phyloP scores from a whole-genome alignment of 2,329 filamentous ascomycete genomes.

The Botrytis elliptica region DNA sequence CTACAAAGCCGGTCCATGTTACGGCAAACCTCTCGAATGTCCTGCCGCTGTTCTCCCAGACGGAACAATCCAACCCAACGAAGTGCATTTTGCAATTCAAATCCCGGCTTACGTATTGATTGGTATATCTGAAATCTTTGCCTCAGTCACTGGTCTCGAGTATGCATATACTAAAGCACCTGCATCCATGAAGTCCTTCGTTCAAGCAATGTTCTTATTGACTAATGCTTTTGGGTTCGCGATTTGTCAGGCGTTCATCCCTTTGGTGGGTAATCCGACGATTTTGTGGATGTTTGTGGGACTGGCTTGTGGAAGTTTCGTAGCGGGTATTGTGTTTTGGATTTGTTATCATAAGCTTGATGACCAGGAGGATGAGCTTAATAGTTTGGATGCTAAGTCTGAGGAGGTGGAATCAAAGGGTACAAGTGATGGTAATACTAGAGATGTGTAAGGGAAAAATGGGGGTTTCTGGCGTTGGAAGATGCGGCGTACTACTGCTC shows the following conservation, averaged over 20 bases:
- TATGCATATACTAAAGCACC: conserved; percentile 78
- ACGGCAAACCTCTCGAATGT: conserved; percentile 41
- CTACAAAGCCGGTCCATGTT: conserved; percentile 60
- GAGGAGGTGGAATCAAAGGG: conserved; percentile 26
- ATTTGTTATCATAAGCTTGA: conserved; percentile 28
- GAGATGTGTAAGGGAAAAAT: background rate
- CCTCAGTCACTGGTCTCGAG: conserved; percentile 63
- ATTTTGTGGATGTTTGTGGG: conserved; percentile 42
- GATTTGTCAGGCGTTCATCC: conserved; percentile 46
- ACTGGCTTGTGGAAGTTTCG: conserved; percentile 26
- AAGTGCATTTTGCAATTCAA: conserved; percentile 44
- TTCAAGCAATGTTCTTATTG: conserved; percentile 67
- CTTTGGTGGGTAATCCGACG: conserved; percentile 45
- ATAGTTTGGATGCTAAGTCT: conserved; percentile 30
- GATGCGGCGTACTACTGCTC: background rate
- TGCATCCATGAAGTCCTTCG: conserved; percentile 74
- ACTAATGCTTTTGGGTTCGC: conserved; percentile 59
- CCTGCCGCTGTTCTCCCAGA: conserved; percentile 8
- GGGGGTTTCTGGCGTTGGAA: background rate
- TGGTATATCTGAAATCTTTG: conserved; percentile 57
- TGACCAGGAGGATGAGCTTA: conserved; percentile 31
- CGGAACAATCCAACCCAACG: conserved; percentile 28
- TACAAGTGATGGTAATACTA: background rate
- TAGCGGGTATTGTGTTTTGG: conserved; percentile 29
- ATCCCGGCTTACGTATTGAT: conserved; percentile 49